phyloP scores from a whole-genome alignment of 1,139 yeast species.

The Hyphopichia khmerensis region DNA sequence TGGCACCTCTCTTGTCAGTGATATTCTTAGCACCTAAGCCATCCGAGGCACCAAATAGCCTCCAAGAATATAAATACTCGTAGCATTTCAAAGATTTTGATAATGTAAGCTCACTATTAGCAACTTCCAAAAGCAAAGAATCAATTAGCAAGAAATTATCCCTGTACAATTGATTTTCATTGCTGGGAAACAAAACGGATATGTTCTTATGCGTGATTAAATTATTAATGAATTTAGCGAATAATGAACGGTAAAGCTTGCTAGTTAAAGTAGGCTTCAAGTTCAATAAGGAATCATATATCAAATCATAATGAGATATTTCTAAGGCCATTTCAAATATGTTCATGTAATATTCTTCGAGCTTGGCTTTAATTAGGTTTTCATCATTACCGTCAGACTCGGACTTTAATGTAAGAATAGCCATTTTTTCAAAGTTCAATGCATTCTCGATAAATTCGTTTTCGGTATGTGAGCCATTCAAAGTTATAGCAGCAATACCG shows the following conservation, averaged over 20 bases:
- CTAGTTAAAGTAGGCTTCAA: constrained; percentile 10
- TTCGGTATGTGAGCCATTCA: constrained; percentile 9
- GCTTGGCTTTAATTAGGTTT: constrained; percentile 7
- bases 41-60: constrained; percentile 32
- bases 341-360: constrained; percentile 23
- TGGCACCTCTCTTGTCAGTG: constrained; percentile 52
- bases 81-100: constrained; percentile 46
- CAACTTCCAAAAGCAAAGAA: constrained; percentile 36
- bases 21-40: constrained; percentile 12
- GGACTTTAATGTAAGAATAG: constrained; percentile 18
- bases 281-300: constrained; percentile 24
- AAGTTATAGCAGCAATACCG: background rate
- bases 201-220: constrained; percentile 22
- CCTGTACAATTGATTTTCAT: constrained; percentile 19
- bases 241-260: constrained; percentile 12
- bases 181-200: constrained; percentile 22
- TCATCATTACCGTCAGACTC: constrained; percentile 9
- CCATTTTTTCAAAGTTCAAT: constrained; percentile 31
- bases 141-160: constrained; percentile 37
- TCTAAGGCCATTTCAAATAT: constrained; percentile 31
- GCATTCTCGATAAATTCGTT: constrained; percentile 21
- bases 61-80: constrained; percentile 56
- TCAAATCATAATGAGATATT: constrained; percentile 23
- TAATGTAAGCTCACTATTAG: constrained; percentile 32
- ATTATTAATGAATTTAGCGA: constrained; percentile 23